phyloP scores from a whole-genome alignment of 139 green algal genomes.

The Eudorina sp. region DNA sequence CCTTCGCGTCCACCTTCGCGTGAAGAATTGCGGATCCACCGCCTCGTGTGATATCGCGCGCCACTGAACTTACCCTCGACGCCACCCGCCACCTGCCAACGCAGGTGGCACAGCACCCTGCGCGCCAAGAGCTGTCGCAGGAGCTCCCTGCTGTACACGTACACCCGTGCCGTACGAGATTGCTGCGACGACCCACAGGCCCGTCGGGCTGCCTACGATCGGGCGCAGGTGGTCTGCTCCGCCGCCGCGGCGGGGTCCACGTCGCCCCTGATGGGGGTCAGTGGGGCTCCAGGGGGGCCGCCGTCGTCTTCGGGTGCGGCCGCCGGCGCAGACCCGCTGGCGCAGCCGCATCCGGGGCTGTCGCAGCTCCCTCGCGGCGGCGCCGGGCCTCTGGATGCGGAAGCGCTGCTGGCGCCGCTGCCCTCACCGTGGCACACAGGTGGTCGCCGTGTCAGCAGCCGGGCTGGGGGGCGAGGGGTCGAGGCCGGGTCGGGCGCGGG shows the following conservation, averaged over 20 bases:
- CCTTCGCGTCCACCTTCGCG: background rate
- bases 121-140: conserved; percentile 28
- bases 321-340: too few species aligned
- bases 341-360: background rate
- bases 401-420: background rate
- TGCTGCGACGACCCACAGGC: conserved; percentile 15
- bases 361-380: background rate
- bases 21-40: background rate
- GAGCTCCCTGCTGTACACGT: conserved; percentile 13
- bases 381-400: background rate
- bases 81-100: background rate
- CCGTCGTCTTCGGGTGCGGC: too few species aligned
- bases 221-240: background rate
- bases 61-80: too few species aligned
- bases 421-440: background rate
- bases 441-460: background rate
- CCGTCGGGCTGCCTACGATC: background rate
- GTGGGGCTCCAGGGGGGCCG: background rate
- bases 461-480: too few species aligned
- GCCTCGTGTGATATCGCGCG: background rate
- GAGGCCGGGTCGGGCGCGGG: too few species aligned
- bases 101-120: conserved; percentile 41
- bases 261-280: background rate
- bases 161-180: background rate
- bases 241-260: background rate